These are phyloP conservation scores for Cymbopogon citratus DNA, from an alignment of 176 grass and related monocot genomes.

Conservation along the genomic window DNA sequence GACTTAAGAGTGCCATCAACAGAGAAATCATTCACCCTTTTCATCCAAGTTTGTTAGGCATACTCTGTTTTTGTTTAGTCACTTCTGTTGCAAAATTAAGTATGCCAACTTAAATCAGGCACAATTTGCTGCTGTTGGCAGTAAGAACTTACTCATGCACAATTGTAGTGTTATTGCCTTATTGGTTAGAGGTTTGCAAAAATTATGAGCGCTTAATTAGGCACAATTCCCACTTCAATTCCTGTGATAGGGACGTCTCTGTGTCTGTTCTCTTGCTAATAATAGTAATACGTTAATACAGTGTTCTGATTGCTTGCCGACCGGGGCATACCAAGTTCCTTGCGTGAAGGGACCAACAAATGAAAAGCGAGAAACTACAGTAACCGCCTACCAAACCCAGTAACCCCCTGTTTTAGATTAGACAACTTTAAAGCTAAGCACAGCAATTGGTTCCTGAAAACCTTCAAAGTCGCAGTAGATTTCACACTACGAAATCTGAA, in stretches of 20 bases:
- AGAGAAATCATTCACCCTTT: neutral
- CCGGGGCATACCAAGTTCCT: neutral
- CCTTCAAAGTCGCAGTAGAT: neutral
- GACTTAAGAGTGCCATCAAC: neutral
- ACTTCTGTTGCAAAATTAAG: neutral
- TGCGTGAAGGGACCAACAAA: constrained; percentile 34
- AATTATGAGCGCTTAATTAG: neutral
- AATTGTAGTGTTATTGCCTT: neutral
- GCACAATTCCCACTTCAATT: neutral
- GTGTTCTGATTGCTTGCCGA: constrained; percentile 4
- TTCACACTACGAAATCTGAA: neutral
- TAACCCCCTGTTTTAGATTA: neutral
- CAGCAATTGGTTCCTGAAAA: neutral
- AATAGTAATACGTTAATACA: too few species aligned
- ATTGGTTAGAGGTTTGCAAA: neutral
- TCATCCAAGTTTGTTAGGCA: neutral
- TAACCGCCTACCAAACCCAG: neutral
- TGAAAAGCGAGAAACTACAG: neutral
- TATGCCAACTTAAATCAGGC: neutral
- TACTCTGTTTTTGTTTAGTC: neutral
- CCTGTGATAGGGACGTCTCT: neutral
- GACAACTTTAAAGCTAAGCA: neutral
- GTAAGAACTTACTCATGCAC: neutral
- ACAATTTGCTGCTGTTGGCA: neutral
- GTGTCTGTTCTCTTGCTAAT: neutral